These are phyloP conservation scores for Diaporthe ilicicola DNA, from an alignment of 2,329 filamentous ascomycete species.

Conservation along the genomic window DNA sequence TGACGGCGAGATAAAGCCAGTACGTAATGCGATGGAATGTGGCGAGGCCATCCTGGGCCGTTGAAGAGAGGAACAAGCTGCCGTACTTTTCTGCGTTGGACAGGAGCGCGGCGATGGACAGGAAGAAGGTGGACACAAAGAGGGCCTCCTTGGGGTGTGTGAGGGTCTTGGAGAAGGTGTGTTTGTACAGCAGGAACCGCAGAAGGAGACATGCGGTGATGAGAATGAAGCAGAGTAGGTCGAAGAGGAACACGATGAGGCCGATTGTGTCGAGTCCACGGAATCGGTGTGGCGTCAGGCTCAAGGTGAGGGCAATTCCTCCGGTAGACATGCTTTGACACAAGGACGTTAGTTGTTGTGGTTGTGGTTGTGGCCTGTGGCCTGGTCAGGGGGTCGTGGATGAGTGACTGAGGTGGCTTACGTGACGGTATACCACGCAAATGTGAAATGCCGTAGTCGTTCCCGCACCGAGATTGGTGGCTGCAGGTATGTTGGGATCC, in stretches of 20 bases:
- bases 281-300: constrained; percentile 48
- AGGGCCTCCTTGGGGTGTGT: constrained; percentile 61
- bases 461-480: constrained; percentile 41
- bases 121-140: constrained; percentile 70
- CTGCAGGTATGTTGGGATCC: constrained; percentile 43
- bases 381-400: neutral
- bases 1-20: constrained; percentile 66
- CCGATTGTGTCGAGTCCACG: constrained; percentile 59
- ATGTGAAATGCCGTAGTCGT: constrained; percentile 44
- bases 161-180: constrained; percentile 53
- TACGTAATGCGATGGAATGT: constrained; percentile 63
- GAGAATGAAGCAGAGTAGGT: constrained; percentile 54
- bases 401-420: constrained; percentile 27
- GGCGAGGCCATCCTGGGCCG: constrained; percentile 57
- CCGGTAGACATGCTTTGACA: constrained; percentile 41
- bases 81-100: constrained; percentile 60
- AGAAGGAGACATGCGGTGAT: constrained; percentile 45
- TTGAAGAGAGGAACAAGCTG: constrained; percentile 47
- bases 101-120: constrained; percentile 68
- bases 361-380: neutral
- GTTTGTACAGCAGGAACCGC: constrained; percentile 54
- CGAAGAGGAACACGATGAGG: constrained; percentile 58
- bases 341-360: neutral
- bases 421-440: constrained; percentile 46
- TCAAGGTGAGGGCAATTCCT: constrained; percentile 41